A percentile compares a stretch with the other conserved stretches of the same genome.
These are phyloP conservation scores for Apostasia ramifera DNA, from an alignment of 106 monocot species.

Conservation along the genomic window DNA sequence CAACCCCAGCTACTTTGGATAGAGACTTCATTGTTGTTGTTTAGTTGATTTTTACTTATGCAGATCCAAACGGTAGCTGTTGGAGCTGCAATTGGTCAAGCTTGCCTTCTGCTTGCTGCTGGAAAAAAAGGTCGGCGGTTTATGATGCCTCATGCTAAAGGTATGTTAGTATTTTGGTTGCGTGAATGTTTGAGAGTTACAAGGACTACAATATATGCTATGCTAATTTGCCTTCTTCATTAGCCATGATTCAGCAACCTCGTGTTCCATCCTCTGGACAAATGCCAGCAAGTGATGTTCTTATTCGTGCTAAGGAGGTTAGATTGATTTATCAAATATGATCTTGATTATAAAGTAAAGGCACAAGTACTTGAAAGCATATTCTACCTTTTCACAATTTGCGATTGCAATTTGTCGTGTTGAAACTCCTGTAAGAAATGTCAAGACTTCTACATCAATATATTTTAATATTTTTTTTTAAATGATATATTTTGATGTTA, in stretches of 20 bases:
- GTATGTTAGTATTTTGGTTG: conserved; percentile 22
- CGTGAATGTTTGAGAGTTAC: not conserved
- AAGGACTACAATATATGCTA: conserved; percentile 2
- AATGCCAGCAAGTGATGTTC: conserved; percentile 89
- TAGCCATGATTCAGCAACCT: conserved; percentile 98
- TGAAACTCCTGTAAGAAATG: not conserved
- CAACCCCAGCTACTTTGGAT: not conserved
- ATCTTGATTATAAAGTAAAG: too few relatives aligned
- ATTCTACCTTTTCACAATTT: not conserved
- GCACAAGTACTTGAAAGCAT: not conserved
- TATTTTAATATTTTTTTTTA: too few relatives aligned
- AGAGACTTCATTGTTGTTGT: not conserved
- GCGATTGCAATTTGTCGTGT: not conserved
- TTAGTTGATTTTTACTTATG: not conserved
- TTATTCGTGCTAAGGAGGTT: conserved; percentile 97
- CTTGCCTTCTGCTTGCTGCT: conserved; percentile 89
- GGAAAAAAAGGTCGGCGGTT: conserved; percentile 93
- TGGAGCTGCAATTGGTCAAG: conserved; percentile 89
- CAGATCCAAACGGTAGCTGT: conserved; percentile 88
- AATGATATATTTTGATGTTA: too few relatives aligned
- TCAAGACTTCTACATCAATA: too few relatives aligned
- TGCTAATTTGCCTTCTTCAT: conserved; percentile 1
- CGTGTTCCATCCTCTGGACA: conserved; percentile 92
- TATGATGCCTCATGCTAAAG: conserved; percentile 96
- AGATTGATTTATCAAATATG: conserved; percentile 6